Percentiles rank a stretch among this genome's conserved stretches.
phyloP scores from a whole-genome alignment of 495 filamentous ascomycete genomes.

The Aspergillus bridgeri region DNA sequence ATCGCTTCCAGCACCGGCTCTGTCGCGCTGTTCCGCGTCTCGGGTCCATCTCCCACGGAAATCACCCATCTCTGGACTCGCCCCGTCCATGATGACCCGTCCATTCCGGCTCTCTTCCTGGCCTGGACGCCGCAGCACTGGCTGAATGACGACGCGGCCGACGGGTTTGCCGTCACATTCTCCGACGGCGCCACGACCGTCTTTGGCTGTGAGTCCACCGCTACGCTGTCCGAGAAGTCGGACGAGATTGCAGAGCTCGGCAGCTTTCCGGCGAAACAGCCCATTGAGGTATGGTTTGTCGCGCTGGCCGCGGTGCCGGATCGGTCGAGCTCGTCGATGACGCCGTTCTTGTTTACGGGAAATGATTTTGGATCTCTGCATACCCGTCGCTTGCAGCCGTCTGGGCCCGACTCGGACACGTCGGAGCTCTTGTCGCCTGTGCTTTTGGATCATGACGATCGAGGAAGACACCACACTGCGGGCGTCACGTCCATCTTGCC shows the following conservation, averaged over 20 bases:
- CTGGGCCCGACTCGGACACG: slow-evolving; percentile 15
- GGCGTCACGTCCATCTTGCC: slow-evolving; percentile 89
- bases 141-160: slow-evolving; percentile 24
- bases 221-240: slow-evolving; percentile 7
- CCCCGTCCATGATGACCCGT: slow-evolving; percentile 43
- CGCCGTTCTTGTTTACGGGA: slow-evolving; percentile 36
- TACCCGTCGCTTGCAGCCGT: slow-evolving; percentile 25
- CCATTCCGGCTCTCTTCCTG: slow-evolving; percentile 65
- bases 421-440: slow-evolving; percentile 19
- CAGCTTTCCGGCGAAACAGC: slow-evolving; percentile 31
- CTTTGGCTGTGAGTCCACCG: slow-evolving; percentile 31
- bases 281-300: slow-evolving; percentile 48
- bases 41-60: slow-evolving; percentile 10
- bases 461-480: slow-evolving; percentile 59
- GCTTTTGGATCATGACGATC: slow-evolving; percentile 32
- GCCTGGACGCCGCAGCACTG: slow-evolving; percentile 61
- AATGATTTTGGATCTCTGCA: slow-evolving; percentile 35
- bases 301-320: slow-evolving; percentile 25
- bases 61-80: slow-evolving; percentile 36
- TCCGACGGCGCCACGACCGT: slow-evolving; percentile 58
- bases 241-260: slow-evolving; percentile 22
- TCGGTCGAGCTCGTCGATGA: neutral
- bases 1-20: slow-evolving; percentile 71
- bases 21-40: slow-evolving; percentile 58
- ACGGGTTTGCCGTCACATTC: slow-evolving; percentile 63